Percentiles rank a stretch among this genome's conserved stretches.
Conservation (phyloP, 1,139 yeast species). For the Candida freyschussii region DNA sequence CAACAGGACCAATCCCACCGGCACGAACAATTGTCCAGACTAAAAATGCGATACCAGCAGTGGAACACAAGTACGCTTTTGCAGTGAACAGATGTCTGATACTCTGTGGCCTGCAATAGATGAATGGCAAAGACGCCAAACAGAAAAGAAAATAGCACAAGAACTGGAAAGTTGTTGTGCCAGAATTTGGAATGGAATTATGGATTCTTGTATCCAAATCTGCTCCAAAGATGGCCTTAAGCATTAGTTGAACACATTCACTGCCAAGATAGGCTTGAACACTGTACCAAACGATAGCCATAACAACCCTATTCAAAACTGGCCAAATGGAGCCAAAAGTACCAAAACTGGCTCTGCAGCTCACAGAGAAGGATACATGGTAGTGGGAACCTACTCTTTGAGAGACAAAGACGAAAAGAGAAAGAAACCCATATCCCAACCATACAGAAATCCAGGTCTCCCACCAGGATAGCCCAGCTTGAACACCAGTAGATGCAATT, state of each 20-base stretch:
- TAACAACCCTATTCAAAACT: constrained; percentile 68
- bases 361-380: constrained; percentile 75
- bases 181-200: constrained; percentile 45
- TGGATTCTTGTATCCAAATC: constrained; percentile 46
- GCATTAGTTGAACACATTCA: constrained; percentile 70
- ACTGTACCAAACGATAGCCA: constrained; percentile 83
- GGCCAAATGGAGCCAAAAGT: constrained; percentile 79
- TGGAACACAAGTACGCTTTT: constrained; percentile 70
- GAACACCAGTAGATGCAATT: constrained; percentile 79
- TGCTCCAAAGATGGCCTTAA: constrained; percentile 61
- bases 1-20: constrained; percentile 66
- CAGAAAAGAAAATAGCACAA: constrained; percentile 75
- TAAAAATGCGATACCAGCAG: constrained; percentile 74
- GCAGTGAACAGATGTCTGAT: constrained; percentile 77
- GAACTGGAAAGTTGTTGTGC: constrained; percentile 67
- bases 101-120: constrained; percentile 77
- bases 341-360: constrained; percentile 72
- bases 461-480: constrained; percentile 81
- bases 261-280: constrained; percentile 84
- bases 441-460: constrained; percentile 83
- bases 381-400: constrained; percentile 71
- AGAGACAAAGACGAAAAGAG: constrained; percentile 55
- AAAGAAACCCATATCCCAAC: constrained; percentile 61
- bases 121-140: constrained; percentile 69
- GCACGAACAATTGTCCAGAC: constrained; percentile 73